Percentiles rank a stretch among this genome's conserved stretches.
Conservation (phyloP, 495 filamentous ascomycete genomes). For the Bacidia rubella region DNA sequence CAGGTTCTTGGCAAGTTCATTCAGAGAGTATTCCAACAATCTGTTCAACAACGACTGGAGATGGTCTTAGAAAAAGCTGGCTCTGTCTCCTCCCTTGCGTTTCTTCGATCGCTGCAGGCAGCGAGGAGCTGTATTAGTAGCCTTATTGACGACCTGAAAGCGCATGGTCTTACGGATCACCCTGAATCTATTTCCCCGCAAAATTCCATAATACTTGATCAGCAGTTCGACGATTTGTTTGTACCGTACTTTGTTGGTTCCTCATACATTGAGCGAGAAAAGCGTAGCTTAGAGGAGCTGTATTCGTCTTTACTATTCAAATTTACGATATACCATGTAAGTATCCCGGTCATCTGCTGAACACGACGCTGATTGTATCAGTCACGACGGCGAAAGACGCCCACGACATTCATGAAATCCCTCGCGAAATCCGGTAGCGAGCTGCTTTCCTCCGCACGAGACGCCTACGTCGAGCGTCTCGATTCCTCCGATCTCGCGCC, state of each 20-base stretch:
- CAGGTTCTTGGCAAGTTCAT: conserved; percentile 84
- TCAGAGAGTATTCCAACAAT: conserved; percentile 94
- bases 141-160: conserved; percentile 82
- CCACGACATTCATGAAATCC: conserved; percentile 79
- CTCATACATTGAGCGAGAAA: conserved; percentile 91
- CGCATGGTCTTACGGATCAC: conserved; percentile 88
- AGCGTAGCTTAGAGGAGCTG: conserved; percentile 75
- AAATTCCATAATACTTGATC: conserved; percentile 74
- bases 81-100: conserved; percentile 79
- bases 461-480: conserved; percentile 70
- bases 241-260: conserved; percentile 89
- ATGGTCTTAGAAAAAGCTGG: conserved; percentile 93
- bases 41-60: conserved; percentile 87
- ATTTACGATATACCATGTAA: conserved; percentile 74
- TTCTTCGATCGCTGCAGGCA: conserved; percentile 80
- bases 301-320: conserved; percentile 90
- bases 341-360: not conserved
- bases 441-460: conserved; percentile 63
- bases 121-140: conserved; percentile 72
- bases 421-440: conserved; percentile 78
- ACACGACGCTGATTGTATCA: conserved; percentile 8
- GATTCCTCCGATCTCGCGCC: conserved; percentile 74
- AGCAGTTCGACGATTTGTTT: conserved; percentile 93
- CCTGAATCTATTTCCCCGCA: conserved; percentile 83
- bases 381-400: conserved; percentile 65